Conservation (phyloP, 108 stramenopile species). For the Halocafeteria seosinensis region DNA sequence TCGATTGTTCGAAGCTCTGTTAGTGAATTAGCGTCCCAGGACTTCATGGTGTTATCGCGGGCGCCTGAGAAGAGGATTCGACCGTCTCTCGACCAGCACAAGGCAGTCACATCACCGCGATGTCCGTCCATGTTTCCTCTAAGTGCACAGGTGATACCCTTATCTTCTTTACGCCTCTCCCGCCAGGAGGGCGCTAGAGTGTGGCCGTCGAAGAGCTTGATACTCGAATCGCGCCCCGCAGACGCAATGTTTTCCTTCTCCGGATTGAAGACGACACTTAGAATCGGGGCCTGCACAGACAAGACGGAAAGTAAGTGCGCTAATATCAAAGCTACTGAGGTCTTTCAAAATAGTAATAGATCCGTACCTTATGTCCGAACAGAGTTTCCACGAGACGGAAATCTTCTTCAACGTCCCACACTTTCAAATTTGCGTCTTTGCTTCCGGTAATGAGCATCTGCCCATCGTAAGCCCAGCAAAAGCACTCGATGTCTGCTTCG, state of each 20-base stretch:
- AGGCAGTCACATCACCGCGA: background rate
- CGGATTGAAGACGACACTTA: background rate
- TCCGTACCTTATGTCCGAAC: background rate
- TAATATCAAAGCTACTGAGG: too few species aligned
- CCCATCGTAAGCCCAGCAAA: background rate
- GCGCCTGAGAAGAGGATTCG: background rate
- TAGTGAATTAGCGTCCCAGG: background rate
- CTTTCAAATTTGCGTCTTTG: background rate
- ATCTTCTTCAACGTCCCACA: background rate
- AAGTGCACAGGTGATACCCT: background rate
- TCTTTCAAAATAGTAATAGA: too few species aligned
- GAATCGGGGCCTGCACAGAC: background rate
- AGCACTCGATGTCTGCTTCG: background rate
- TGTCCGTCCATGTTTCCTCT: background rate
- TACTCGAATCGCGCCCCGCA: background rate
- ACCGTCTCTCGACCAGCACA: background rate
- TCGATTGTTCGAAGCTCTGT: background rate
- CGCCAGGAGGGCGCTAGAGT: background rate
- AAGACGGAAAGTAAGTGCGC: too few species aligned
- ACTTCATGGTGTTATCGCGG: background rate
- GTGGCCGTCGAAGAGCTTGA: background rate
- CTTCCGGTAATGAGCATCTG: background rate
- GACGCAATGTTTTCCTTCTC: background rate
- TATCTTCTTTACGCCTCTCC: background rate
- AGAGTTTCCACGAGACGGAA: background rate